Base-by-base conservation (phyloP, 441 rosid genomes). In the Capsella rubella region DNA sequence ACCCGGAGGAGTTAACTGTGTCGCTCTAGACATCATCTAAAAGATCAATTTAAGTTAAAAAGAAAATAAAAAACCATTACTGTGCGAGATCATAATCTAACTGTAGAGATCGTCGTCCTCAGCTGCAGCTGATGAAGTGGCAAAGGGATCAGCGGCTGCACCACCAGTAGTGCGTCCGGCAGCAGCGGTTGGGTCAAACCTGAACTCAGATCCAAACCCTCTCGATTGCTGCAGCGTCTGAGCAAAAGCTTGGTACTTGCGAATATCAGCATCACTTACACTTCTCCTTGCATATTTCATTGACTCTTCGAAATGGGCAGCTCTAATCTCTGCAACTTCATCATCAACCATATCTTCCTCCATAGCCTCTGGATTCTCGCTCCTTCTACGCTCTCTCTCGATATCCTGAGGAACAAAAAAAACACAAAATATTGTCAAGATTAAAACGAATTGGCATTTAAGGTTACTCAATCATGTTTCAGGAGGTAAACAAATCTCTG, bases 101-200 rank as follows among this genome's bases (percentile, higher is more conserved):
- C 76, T 82, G 82, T 82, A 86, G 72, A 84, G 85, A 73, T 86
- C 89, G 57, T 84, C 89, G 29, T 84, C 89, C 32, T 81, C 86
- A 1, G 76, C 85, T 10, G 81, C 76, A 50, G 79, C 78, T 11
- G 77, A 45, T 6, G 83, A 73, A 12, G 86, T 71, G n/a, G 84
- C 74, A 53, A 84, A 86, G 13, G 85, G 86, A 67, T 81, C 83
- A 3, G 85, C 75, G 9, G 79, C 71, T 57, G 84, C 71, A 56
- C 82, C 82, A 0, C 74, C 79, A 46, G 70, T 67, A 15, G 78
- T 73, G 3, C 80, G 87, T 7, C 88, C 80, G 0, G 78, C 60
- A 5, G 78, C 52, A 11, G 77, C 79, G 50, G 81, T 83, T 16
- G 69, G 78, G 25, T 61, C n/a, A 10, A 86, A 86, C 81, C 85